A percentile compares a stretch with the other conserved stretches of the same genome.
Evolutionary conservation across 768 basidiomycete species (phyloP).

Genomic region (Leccinum variicolor): DNA sequence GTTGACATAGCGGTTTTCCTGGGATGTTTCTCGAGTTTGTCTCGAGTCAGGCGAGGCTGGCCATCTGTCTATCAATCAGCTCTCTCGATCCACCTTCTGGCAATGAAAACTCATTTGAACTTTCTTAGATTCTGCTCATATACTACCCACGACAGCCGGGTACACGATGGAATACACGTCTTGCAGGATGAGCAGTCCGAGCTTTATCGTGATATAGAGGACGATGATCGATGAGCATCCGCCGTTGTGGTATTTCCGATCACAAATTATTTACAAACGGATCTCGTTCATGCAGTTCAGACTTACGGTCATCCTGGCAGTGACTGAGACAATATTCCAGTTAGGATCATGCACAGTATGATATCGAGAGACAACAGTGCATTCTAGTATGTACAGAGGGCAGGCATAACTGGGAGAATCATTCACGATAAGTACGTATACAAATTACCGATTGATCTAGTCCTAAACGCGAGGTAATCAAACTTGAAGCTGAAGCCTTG

Average conservation of each 20-base stretch:
- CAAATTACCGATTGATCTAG: background rate
- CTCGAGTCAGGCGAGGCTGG: conserved; percentile 38
- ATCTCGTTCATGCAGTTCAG: too few species aligned
- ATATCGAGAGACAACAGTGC: background rate
- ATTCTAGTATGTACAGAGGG: background rate
- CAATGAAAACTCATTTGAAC: background rate
- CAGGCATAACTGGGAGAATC: background rate
- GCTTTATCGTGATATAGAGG: too few species aligned
- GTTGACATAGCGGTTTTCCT: conserved; percentile 41
- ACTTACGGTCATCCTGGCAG: too few species aligned
- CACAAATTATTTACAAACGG: too few species aligned
- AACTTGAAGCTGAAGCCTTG: background rate
- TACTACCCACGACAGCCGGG: conserved; percentile 20
- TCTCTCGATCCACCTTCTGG: background rate
- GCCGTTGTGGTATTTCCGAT: too few species aligned
- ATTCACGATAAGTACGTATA: background rate
- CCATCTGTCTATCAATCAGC: conserved; percentile 16
- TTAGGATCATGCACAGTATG: too few species aligned
- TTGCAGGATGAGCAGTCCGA: background rate
- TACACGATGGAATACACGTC: conserved; percentile 6
- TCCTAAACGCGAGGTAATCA: background rate
- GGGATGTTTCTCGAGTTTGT: conserved; percentile 34
- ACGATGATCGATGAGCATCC: too few species aligned
- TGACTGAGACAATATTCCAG: background rate
- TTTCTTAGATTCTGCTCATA: background rate